phyloP scores from a whole-genome alignment of 73 alveolate genomes.

The Paramecium primaurelia region DNA sequence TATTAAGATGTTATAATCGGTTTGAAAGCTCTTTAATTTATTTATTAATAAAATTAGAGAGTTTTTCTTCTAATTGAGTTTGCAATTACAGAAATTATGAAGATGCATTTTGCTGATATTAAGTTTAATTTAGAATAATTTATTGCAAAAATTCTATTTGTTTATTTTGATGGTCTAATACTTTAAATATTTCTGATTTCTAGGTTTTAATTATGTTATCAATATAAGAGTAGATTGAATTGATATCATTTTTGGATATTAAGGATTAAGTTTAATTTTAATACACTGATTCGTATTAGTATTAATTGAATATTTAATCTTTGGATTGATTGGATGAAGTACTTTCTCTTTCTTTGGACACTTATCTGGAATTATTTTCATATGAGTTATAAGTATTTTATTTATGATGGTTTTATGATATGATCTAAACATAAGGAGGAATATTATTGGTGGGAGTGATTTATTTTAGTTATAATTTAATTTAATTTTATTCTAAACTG shows the following conservation, averaged over 20 bases:
- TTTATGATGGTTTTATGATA: background rate
- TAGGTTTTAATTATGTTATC: background rate
- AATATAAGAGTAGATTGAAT: background rate
- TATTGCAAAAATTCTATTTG: background rate
- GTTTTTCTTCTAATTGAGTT: background rate
- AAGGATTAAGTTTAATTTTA: background rate
- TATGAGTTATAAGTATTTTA: background rate
- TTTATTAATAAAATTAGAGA: background rate
- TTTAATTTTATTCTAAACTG: background rate
- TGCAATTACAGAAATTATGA: background rate
- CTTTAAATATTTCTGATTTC: background rate
- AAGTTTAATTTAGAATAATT: background rate
- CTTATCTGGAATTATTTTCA: background rate
- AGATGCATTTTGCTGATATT: background rate
- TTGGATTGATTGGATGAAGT: background rate
- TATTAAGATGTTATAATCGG: background rate
- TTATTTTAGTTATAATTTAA: background rate
- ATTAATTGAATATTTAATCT: background rate
- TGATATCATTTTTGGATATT: background rate
- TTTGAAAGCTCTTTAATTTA: background rate
- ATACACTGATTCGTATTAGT: background rate
- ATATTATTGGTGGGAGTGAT: background rate
- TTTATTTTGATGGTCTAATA: background rate
- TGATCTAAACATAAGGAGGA: background rate
- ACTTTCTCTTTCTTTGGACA: background rate